These are phyloP conservation scores for Yamadazyma trypodendri DNA, from an alignment of 1,139 yeast genomes.

Conservation along the genomic window DNA sequence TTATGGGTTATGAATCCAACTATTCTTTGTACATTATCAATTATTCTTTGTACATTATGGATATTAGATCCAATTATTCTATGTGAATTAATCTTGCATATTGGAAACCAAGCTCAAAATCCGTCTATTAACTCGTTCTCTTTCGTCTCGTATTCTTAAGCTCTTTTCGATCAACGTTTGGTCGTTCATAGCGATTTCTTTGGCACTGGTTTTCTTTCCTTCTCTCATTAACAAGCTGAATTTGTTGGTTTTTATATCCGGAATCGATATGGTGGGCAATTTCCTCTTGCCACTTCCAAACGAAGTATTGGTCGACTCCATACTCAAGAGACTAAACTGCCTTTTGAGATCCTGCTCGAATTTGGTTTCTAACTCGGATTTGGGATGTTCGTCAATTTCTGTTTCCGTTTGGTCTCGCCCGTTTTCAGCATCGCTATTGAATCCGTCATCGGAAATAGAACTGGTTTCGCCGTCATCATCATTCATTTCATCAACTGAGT, in stretches of 20 bases:
- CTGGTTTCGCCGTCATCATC: neutral
- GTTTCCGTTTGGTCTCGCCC: conserved; percentile 4
- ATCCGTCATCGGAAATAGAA: neutral
- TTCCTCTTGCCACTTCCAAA: neutral
- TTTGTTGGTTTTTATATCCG: conserved; percentile 21
- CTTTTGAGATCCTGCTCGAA: conserved; percentile 53
- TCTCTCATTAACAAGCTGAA: conserved; percentile 54
- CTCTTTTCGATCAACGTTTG: conserved; percentile 46
- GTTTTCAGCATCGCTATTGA: neutral
- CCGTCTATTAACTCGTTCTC: conserved; percentile 27
- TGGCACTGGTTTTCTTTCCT: conserved; percentile 48
- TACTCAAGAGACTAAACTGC: conserved; percentile 37
- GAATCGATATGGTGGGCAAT: conserved; percentile 1
- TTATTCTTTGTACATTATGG: conserved; percentile 1
- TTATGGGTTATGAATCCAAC: neutral
- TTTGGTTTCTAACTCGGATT: conserved; percentile 19
- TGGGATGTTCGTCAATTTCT: neutral
- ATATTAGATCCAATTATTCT: neutral
- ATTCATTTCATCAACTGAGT: conserved; percentile 2
- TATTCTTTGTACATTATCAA: conserved; percentile 4
- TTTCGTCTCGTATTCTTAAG: conserved; percentile 31
- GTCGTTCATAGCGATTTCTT: conserved; percentile 42
- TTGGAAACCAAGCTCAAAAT: conserved; percentile 43
- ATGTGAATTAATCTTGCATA: conserved; percentile 25
- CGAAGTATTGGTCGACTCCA: conserved; percentile 4